Evolutionary conservation across 106 monocot species (phyloP).

Genomic region (Dioscorea zingiberensis): DNA sequence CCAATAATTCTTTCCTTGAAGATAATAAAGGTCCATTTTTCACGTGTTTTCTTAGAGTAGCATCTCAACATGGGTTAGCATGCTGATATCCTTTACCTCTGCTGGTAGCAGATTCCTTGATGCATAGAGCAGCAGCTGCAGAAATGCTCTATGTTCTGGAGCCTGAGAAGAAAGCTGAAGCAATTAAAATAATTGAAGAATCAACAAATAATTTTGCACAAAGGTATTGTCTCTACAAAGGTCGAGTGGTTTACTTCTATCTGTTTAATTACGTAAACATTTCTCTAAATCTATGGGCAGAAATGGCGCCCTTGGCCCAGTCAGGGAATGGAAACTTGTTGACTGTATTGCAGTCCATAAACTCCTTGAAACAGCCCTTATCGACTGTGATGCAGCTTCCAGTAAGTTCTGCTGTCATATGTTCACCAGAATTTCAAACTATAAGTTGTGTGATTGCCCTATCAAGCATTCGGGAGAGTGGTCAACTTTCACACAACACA

Average conservation of each 20-base stretch:
- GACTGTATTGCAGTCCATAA: conserved; percentile 79
- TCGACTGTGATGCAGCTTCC: conserved; percentile 52
- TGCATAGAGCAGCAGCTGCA: conserved; percentile 86
- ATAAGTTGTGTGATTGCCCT: too few relatives aligned
- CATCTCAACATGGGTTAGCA: neutral
- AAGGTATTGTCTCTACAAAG: conserved; percentile 15
- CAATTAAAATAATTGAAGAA: conserved; percentile 80
- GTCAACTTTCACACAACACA: too few relatives aligned
- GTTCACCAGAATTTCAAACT: too few relatives aligned
- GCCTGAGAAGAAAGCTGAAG: conserved; percentile 71
- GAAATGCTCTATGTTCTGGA: conserved; percentile 79
- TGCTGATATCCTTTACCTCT: neutral
- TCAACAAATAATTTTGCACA: conserved; percentile 34
- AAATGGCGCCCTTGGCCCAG: conserved; percentile 38
- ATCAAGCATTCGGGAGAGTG: too few relatives aligned
- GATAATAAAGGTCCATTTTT: conserved; percentile 58
- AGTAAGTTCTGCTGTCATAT: conserved; percentile 36
- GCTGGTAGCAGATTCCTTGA: conserved; percentile 57
- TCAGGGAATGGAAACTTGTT: conserved; percentile 58
- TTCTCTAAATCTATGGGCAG: conserved; percentile 21
- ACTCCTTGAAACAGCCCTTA: conserved; percentile 54
- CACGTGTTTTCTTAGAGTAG: neutral
- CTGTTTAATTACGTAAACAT: neutral
- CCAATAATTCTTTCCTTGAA: conserved; percentile 64
- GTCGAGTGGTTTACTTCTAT: neutral